Conservation (phyloP, 2,329 filamentous ascomycete species). For the Aureobasidium sp. region DNA sequence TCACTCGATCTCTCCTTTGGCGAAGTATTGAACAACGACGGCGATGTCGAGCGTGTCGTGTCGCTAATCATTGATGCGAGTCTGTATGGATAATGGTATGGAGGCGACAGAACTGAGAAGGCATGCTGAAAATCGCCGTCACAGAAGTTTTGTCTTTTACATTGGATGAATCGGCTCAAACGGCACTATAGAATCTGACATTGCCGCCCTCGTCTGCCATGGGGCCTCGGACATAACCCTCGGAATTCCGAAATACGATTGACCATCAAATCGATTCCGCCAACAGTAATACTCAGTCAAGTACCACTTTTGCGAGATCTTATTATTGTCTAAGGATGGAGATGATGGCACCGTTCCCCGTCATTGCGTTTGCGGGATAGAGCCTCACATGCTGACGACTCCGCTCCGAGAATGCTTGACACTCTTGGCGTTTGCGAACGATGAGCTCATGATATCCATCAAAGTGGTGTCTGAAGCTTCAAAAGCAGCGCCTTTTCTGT, state of each 20-base stretch:
- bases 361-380: neutral
- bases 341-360: neutral
- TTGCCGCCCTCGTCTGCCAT: neutral
- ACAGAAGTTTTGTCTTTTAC: neutral
- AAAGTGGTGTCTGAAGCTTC: neutral
- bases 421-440: neutral
- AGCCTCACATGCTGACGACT: neutral
- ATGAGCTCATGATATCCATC: conserved; percentile 8
- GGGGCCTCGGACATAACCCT: neutral
- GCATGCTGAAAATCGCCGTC: neutral
- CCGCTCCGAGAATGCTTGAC: neutral
- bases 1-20: neutral
- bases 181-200: neutral
- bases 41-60: neutral
- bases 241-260: neutral
- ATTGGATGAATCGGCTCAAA: neutral
- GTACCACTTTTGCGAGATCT: neutral
- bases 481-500: neutral
- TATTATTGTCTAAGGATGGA: neutral
- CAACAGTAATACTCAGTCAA: neutral
- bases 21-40: neutral
- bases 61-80: neutral
- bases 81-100: neutral
- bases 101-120: neutral
- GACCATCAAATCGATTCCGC: neutral